Evolutionary conservation across 2,329 filamentous ascomycete species (phyloP).

Genomic region (Arthrinium phaeospermum): DNA sequence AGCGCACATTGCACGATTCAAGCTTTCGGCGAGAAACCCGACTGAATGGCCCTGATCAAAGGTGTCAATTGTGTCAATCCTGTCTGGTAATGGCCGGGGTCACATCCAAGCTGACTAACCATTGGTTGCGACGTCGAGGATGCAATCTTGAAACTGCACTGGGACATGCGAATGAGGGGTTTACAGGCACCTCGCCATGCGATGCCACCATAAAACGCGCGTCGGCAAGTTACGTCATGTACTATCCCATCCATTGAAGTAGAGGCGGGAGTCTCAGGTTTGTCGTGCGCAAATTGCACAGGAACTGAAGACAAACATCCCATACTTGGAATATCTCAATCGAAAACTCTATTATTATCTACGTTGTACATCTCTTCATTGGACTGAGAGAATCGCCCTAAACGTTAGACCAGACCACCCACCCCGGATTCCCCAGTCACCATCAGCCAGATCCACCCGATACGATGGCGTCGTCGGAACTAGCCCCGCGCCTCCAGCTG

Average conservation of each 20-base stretch:
- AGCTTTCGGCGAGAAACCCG: not conserved
- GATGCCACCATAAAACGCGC: not conserved
- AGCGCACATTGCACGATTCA: not conserved
- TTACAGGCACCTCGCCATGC: not conserved
- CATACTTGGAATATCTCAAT: not conserved
- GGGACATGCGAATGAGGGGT: not conserved
- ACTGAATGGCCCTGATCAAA: not conserved
- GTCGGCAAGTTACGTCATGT: not conserved
- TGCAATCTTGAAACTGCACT: not conserved
- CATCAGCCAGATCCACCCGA: not conserved
- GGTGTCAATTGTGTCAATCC: not conserved
- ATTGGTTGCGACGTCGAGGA: not conserved
- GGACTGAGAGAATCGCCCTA: not conserved
- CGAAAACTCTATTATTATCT: not conserved
- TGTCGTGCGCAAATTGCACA: not conserved
- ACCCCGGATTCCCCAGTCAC: not conserved
- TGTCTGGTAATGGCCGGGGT: not conserved
- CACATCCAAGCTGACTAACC: not conserved
- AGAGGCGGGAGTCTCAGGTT: not conserved
- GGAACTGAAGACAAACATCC: not conserved
- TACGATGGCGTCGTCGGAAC: slow-evolving; percentile 17
- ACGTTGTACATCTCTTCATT: not conserved
- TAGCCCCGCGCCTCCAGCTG: slow-evolving; percentile 23
- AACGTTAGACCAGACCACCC: not conserved
- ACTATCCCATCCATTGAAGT: not conserved